Conservation (phyloP, 2,329 filamentous ascomycete genomes). For the Penicillium sp. region DNA sequence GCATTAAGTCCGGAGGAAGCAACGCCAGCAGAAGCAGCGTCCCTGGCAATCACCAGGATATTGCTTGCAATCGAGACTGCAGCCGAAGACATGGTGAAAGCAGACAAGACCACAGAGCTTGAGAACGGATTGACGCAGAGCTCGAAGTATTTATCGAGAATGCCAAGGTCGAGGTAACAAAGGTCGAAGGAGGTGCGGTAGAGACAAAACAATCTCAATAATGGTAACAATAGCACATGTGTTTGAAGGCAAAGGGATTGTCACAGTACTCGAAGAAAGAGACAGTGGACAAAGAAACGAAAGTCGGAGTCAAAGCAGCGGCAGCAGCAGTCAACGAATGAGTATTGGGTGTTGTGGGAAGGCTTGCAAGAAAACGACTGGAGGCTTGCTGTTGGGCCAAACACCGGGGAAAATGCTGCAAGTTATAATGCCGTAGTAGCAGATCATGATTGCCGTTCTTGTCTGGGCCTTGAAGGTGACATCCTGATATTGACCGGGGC, state of each 20-base stretch:
- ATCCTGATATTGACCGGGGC: conserved; percentile 21
- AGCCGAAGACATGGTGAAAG: conserved; percentile 23
- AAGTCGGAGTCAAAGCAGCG: neutral
- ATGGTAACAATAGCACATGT: neutral
- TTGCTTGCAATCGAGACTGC: conserved; percentile 35
- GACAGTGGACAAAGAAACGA: neutral
- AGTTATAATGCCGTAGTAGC: conserved; percentile 32
- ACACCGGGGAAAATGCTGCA: conserved; percentile 28
- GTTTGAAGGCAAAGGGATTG: neutral
- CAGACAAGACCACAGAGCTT: neutral
- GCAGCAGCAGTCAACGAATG: conserved; percentile 7
- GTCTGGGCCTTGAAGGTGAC: too few species aligned
- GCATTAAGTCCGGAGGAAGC: conserved; percentile 53
- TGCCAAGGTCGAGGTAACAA: conserved; percentile 6
- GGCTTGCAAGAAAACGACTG: conserved; percentile 21
- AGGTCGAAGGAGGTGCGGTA: conserved; percentile 8
- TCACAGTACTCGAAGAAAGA: neutral
- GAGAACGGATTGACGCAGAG: conserved; percentile 2
- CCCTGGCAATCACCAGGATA: conserved; percentile 54
- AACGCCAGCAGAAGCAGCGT: conserved; percentile 46
- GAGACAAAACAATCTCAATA: neutral
- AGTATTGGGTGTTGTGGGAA: conserved; percentile 6
- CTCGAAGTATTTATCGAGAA: conserved; percentile 1
- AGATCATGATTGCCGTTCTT: too few species aligned
- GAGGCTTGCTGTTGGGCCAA: conserved; percentile 23